Percentiles rank a stretch among this genome's conserved stretches.
phyloP scores from a whole-genome alignment of 306 rosid species.

The Styphnolobium japonicum region DNA sequence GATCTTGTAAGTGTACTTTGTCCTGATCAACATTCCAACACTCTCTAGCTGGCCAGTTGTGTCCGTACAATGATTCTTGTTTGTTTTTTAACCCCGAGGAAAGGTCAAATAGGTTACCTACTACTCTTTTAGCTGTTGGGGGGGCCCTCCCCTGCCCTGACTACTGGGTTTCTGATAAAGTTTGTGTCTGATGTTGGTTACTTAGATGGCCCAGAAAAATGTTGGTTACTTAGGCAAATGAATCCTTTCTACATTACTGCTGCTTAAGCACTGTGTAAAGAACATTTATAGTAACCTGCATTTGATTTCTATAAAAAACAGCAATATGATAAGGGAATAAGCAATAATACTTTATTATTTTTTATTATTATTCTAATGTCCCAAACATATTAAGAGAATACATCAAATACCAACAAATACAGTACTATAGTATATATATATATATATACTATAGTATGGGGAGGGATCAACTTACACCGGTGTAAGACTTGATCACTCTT shows the following conservation, averaged over 20 bases:
- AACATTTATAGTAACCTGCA: too few relatives aligned
- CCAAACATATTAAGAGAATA: constrained; percentile 18
- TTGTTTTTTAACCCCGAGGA: constrained; percentile 21
- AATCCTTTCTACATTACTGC: not conserved
- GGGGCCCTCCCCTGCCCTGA: not conserved
- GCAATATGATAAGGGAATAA: not conserved
- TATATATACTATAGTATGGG: too few relatives aligned
- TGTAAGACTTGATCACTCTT: too few relatives aligned
- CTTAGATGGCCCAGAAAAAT: not conserved
- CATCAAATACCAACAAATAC: constrained; percentile 12
- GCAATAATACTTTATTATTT: not conserved
- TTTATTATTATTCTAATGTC: not conserved
- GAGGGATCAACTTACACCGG: too few relatives aligned
- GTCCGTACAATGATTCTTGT: constrained; percentile 47
- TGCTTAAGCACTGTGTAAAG: not conserved
- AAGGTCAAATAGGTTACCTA: constrained; percentile 29
- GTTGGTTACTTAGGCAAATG: not conserved
- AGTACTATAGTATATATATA: too few relatives aligned
- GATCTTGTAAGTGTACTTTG: constrained; percentile 35
- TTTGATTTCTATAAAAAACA: too few relatives aligned
- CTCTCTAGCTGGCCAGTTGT: constrained; percentile 44
- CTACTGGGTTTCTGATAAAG: not conserved
- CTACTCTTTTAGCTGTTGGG: not conserved
- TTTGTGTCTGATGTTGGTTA: not conserved
- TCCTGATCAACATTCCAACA: constrained; percentile 60